A percentile compares a stretch with the other conserved stretches of the same genome.
Evolutionary conservation across 768 basidiomycete species (phyloP).

Genomic region (Pulveroboletus ravenelii): DNA sequence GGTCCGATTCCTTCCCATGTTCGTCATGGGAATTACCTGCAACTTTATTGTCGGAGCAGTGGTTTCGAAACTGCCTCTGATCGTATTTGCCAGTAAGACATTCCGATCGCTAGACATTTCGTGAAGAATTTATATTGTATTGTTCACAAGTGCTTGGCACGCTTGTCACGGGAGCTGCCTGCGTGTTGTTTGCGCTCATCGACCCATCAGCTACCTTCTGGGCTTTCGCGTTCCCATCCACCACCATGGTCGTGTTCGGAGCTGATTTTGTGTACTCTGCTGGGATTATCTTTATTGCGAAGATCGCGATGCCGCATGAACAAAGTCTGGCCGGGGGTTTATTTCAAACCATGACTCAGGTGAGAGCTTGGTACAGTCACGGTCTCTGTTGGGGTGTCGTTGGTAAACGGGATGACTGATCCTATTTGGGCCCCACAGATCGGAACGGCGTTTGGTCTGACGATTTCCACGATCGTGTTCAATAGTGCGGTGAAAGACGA

Average conservation of each 20-base stretch:
- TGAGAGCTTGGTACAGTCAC: constrained; percentile 19
- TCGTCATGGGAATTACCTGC: constrained; percentile 56
- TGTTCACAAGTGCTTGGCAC: constrained; percentile 45
- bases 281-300: constrained; percentile 72
- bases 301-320: constrained; percentile 59
- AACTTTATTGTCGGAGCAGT: constrained; percentile 62
- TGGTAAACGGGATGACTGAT: neutral
- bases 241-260: constrained; percentile 62
- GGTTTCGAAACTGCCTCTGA: constrained; percentile 50
- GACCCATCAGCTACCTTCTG: constrained; percentile 55
- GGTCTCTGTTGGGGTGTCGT: neutral
- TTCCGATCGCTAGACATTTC: neutral
- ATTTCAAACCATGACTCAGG: constrained; percentile 78
- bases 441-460: constrained; percentile 65
- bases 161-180: constrained; percentile 50
- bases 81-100: constrained; percentile 50
- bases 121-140: constrained; percentile 6
- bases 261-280: constrained; percentile 73
- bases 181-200: constrained; percentile 66
- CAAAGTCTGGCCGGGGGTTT: constrained; percentile 73
- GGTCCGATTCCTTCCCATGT: constrained; percentile 67
- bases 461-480: constrained; percentile 68
- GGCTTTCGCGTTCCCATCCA: constrained; percentile 72
- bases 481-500: constrained; percentile 43
- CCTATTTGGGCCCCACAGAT: constrained; percentile 35